phyloP scores from a whole-genome alignment of 2,329 filamentous ascomycete genomes.

The Arthroderma sp. region DNA sequence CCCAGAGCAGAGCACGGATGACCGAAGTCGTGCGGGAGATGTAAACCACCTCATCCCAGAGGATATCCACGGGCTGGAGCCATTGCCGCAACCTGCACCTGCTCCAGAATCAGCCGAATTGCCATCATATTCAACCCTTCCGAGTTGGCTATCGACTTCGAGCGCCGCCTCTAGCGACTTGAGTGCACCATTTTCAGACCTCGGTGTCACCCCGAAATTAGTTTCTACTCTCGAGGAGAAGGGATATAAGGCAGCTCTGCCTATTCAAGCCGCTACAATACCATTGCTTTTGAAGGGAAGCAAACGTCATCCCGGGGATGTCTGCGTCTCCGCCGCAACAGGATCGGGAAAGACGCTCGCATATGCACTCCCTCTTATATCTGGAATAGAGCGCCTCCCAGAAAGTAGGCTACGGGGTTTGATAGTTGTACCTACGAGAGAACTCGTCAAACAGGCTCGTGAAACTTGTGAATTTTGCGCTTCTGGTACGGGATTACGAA shows the following conservation, averaged over 20 bases:
- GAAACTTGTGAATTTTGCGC: slow-evolving; percentile 64
- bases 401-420: slow-evolving; percentile 61
- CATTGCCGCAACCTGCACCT: slow-evolving; percentile 61
- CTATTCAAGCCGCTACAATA: slow-evolving; percentile 66
- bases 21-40: background rate
- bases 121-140: slow-evolving; percentile 64
- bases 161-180: slow-evolving; percentile 52
- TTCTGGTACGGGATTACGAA: slow-evolving; percentile 56
- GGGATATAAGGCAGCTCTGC: slow-evolving; percentile 58
- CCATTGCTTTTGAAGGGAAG: slow-evolving; percentile 61
- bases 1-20: background rate
- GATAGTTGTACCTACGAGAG: slow-evolving; percentile 79
- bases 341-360: slow-evolving; percentile 92
- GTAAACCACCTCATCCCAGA: slow-evolving; percentile 19
- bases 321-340: slow-evolving; percentile 84
- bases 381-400: slow-evolving; percentile 53
- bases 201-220: slow-evolving; percentile 51
- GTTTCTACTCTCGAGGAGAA: slow-evolving; percentile 52
- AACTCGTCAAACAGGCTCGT: slow-evolving; percentile 75
- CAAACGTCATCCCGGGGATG: slow-evolving; percentile 53
- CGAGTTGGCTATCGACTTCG: slow-evolving; percentile 66
- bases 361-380: slow-evolving; percentile 75
- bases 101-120: slow-evolving; percentile 43
- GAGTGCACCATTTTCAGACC: slow-evolving; percentile 46
- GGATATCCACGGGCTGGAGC: slow-evolving; percentile 56